A percentile compares a stretch with the other conserved stretches of the same genome.
phyloP scores from a whole-genome alignment of 495 filamentous ascomycete species.

The Margaritispora aquatica region DNA sequence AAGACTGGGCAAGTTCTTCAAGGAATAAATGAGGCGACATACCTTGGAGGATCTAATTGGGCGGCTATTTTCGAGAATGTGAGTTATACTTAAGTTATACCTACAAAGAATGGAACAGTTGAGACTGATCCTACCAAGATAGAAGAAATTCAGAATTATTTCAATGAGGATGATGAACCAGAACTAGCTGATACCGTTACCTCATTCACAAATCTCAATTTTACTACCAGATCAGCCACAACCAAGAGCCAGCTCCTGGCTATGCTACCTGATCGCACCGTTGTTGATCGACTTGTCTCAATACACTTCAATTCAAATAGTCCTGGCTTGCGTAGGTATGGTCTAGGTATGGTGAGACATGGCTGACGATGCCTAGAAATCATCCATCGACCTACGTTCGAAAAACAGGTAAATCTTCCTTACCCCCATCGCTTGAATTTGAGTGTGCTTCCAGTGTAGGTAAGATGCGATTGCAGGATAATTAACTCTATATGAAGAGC shows the following conservation, averaged over 20 bases:
- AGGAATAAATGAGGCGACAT: slow-evolving; percentile 26
- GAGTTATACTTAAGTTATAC: slow-evolving; percentile 16
- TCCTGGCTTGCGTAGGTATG: slow-evolving; percentile 30
- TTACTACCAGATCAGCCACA: slow-evolving; percentile 8
- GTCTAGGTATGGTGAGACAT: not conserved
- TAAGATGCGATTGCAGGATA: too few relatives aligned
- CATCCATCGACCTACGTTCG: slow-evolving; percentile 39
- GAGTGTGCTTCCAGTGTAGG: too few relatives aligned
- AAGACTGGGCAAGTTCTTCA: slow-evolving; percentile 17
- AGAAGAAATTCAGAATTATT: slow-evolving; percentile 24
- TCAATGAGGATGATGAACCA: slow-evolving; percentile 29
- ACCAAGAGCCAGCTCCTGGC: slow-evolving; percentile 33
- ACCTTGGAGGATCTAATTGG: slow-evolving; percentile 48
- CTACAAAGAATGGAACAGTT: slow-evolving; percentile 26
- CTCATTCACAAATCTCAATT: slow-evolving; percentile 11
- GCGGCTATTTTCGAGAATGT: slow-evolving; percentile 47
- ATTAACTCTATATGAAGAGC: too few relatives aligned
- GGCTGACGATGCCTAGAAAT: slow-evolving; percentile 16
- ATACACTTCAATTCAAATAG: slow-evolving; percentile 44
- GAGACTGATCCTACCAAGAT: slow-evolving; percentile 27
- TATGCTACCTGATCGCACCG: slow-evolving; percentile 31
- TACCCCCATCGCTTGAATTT: not conserved
- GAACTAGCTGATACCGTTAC: slow-evolving; percentile 21
- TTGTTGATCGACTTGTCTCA: slow-evolving; percentile 38
- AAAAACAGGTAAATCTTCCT: slow-evolving; percentile 19